Evolutionary conservation across 139 green algal genomes (phyloP).

Genomic region (Marvania coccoides): DNA sequence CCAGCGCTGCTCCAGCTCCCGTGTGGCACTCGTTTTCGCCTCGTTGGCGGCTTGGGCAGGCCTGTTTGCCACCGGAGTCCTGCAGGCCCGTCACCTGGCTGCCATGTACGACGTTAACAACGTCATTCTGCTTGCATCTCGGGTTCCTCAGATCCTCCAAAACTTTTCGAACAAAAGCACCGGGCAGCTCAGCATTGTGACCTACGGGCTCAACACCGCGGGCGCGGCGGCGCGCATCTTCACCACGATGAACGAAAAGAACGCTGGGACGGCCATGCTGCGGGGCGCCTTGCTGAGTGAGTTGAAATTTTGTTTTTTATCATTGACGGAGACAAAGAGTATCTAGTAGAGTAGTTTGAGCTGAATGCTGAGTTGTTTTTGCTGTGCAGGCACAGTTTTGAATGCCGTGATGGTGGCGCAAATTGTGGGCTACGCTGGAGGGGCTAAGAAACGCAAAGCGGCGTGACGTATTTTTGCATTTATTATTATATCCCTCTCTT

Average conservation of each 20-base stretch:
- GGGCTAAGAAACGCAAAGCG: conserved; percentile 1
- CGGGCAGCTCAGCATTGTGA: conserved; percentile 63
- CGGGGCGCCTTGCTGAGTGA: conserved; percentile 56
- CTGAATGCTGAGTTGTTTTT: neutral
- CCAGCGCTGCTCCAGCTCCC: conserved; percentile 9
- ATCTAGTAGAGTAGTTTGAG: neutral
- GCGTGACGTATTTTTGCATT: too few species aligned
- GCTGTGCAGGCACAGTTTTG: conserved; percentile 13
- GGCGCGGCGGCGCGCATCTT: conserved; percentile 63
- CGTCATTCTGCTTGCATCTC: conserved; percentile 51
- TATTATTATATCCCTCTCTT: too few species aligned
- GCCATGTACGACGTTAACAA: conserved; percentile 57
- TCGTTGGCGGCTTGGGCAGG: conserved; percentile 5
- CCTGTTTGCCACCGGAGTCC: conserved; percentile 18
- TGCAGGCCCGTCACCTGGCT: conserved; percentile 20
- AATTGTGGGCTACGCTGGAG: conserved; percentile 16
- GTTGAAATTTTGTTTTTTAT: neutral
- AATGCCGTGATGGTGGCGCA: conserved; percentile 22
- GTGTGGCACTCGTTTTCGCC: neutral
- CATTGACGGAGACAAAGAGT: too few species aligned
- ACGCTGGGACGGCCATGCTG: conserved; percentile 58
- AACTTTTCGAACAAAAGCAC: conserved; percentile 36
- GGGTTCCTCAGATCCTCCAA: conserved; percentile 50
- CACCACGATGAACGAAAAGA: conserved; percentile 59
- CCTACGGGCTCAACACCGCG: conserved; percentile 49